phyloP scores from a whole-genome alignment of 116 monocot genomes.

The Thalassia testudinum region DNA sequence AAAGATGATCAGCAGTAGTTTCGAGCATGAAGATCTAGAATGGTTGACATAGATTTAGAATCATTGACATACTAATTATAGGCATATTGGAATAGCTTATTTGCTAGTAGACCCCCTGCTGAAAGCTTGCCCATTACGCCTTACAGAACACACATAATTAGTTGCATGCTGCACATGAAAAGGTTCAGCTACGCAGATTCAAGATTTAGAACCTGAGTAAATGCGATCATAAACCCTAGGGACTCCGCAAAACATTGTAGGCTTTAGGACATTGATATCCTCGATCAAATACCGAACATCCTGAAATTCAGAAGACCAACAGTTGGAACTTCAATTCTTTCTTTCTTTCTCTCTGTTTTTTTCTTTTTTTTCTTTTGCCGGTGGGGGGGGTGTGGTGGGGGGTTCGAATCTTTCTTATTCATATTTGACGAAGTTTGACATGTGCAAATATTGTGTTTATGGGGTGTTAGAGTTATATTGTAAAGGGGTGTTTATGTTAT shows the following conservation, averaged over 20 bases:
- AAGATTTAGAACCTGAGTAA: conserved; percentile 35
- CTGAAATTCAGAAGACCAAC: conserved; percentile 16
- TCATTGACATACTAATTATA: conserved; percentile 52
- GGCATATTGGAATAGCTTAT: conserved; percentile 52
- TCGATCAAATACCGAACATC: conserved; percentile 73
- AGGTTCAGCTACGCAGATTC: not conserved
- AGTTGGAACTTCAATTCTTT: no score
- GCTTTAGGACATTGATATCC: conserved; percentile 66
- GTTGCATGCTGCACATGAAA: not conserved
- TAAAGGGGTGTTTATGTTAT: no score
- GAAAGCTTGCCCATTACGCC: conserved; percentile 74
- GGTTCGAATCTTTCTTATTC: no score
- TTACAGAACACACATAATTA: conserved; percentile 7
- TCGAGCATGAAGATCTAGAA: not conserved
- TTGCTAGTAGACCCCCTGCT: conserved; percentile 50
- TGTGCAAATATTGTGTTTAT: not conserved
- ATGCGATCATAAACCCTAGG: conserved; percentile 88
- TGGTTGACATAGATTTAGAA: not conserved
- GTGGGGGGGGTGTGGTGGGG: no score
- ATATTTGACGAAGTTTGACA: not conserved
- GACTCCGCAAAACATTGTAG: conserved; percentile 78
- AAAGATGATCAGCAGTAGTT: no score
- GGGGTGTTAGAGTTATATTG: not conserved
- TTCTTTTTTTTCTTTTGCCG: no score
- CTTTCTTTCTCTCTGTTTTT: no score